Evolutionary conservation across 768 basidiomycete species (phyloP).

Genomic region (Cubamyces sp.): DNA sequence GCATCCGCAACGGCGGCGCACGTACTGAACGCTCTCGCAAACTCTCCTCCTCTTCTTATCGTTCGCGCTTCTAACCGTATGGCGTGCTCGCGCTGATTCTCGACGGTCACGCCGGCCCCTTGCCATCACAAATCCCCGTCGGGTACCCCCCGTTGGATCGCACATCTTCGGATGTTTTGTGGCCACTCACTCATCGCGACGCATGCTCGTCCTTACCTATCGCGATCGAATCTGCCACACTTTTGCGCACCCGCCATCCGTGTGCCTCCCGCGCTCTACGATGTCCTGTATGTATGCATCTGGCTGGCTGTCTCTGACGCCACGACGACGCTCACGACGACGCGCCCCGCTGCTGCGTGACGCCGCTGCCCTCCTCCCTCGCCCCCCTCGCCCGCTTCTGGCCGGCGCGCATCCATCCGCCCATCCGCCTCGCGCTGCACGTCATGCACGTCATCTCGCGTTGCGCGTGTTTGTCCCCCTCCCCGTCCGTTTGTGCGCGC

Average conservation of each 20-base stretch:
- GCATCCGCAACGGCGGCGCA: constrained; percentile 6
- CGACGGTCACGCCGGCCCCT: constrained; percentile 16
- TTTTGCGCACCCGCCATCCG: background rate
- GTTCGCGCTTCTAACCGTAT: constrained; percentile 4
- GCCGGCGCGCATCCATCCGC: constrained; percentile 3
- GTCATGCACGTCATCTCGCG: constrained; percentile 16
- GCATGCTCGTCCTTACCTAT: constrained; percentile 28
- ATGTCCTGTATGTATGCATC: background rate
- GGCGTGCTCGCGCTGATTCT: constrained; percentile 22
- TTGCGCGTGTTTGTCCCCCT: background rate
- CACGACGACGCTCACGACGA: constrained; percentile 6
- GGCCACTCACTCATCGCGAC: background rate
- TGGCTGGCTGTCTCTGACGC: background rate
- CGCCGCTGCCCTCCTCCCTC: background rate
- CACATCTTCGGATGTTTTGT: constrained; percentile 23
- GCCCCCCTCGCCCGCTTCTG: background rate
- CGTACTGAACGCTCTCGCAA: background rate
- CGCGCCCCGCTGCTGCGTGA: constrained; percentile 14
- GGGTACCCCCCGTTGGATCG: constrained; percentile 16
- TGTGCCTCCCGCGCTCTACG: constrained; percentile 4
- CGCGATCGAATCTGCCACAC: constrained; percentile 24
- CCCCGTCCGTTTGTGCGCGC: background rate
- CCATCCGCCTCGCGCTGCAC: constrained; percentile 1
- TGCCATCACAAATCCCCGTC: background rate
- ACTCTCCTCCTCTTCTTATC: constrained; percentile 20